Evolutionary conservation across 352 stramenopile species (phyloP), one percentile per base, ranked within the genome.

Genomic region (Globisporangium echinulatum): DNA sequence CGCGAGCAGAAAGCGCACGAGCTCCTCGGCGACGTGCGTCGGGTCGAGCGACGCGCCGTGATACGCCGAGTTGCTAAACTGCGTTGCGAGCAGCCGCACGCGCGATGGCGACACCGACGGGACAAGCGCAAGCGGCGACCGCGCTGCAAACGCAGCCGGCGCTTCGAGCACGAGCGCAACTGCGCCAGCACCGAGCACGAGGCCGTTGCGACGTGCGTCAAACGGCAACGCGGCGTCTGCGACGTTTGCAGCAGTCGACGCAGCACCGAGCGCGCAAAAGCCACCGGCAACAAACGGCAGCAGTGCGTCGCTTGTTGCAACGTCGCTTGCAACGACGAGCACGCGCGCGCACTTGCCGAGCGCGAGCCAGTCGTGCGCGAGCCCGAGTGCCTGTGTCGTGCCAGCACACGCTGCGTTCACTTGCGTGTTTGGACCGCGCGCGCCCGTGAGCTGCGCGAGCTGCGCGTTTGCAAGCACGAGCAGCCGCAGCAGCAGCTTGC

Each of bases 401-500:
- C 96, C 94, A 49, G 94, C 94, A 72, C 96, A 99, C 7, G 96
- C 96, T 2, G 94, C 94, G 73, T 99, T 99, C 5, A 93, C 93
- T 66, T 99, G 96, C 43, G 94, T 98, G 68, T 99, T 99, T 1
- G 96, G 95, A 19, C 96, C 96, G 52, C 85, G 76, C 40, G 93
- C 97, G 49, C 94, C 94, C 9, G 87, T 94, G 56, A 98, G 79
- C 72, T 99, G 96, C 17, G 96, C 96, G 44, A 99, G 71, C 69
- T 99, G 96, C 50, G 96, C 88, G 70, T 99, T 98, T 4, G 93
- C 96, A 1, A 98, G 76, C 13, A 98, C 91, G 5, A 98, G 71
- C 7, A 98, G 79, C 9, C 92, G 89, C 74, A 99, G 98, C 9
- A 99, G 83, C 55, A 98, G 97, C 73, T 99, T 99, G 14, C 94